Percentiles rank a stretch among this genome's conserved stretches.
Evolutionary conservation across 176 grass and related monocot genomes (phyloP).

Genomic region (Thalia dealbata): DNA sequence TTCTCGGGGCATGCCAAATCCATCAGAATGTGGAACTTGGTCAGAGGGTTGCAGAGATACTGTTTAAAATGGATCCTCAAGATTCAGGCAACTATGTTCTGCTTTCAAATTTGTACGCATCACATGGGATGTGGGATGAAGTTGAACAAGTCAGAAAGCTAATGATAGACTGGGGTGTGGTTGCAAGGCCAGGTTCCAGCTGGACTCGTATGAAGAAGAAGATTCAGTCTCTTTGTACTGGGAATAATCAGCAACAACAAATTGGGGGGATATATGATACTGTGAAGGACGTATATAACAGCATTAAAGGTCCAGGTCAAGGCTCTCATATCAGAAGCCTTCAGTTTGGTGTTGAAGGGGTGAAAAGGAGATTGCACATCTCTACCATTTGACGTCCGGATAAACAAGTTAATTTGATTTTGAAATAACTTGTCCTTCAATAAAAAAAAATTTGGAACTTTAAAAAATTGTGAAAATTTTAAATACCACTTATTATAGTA

Average conservation of each 20-base stretch:
- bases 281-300: slow-evolving; percentile 23
- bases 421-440: neutral
- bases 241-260: slow-evolving; percentile 44
- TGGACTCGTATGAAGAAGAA: slow-evolving; percentile 55
- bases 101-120: slow-evolving; percentile 65
- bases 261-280: slow-evolving; percentile 39
- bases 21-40: slow-evolving; percentile 14
- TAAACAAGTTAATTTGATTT: neutral
- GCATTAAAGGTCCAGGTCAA: neutral
- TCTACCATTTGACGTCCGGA: neutral
- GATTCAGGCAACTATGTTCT: slow-evolving; percentile 60
- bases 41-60: slow-evolving; percentile 40
- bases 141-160: slow-evolving; percentile 48
- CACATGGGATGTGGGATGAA: slow-evolving; percentile 49
- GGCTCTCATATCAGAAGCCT: neutral
- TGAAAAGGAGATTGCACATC: neutral
- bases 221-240: slow-evolving; percentile 44
- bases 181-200: slow-evolving; percentile 47
- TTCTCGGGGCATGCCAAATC: slow-evolving; percentile 20
- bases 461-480: neutral
- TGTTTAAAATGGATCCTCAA: slow-evolving; percentile 47
- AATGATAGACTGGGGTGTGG: slow-evolving; percentile 44
- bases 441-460: neutral
- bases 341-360: neutral
- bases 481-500: neutral